These are phyloP conservation scores for Rhodotorula sp. DNA, from an alignment of 1,284 basidiomycete genomes.

Conservation along the genomic window DNA sequence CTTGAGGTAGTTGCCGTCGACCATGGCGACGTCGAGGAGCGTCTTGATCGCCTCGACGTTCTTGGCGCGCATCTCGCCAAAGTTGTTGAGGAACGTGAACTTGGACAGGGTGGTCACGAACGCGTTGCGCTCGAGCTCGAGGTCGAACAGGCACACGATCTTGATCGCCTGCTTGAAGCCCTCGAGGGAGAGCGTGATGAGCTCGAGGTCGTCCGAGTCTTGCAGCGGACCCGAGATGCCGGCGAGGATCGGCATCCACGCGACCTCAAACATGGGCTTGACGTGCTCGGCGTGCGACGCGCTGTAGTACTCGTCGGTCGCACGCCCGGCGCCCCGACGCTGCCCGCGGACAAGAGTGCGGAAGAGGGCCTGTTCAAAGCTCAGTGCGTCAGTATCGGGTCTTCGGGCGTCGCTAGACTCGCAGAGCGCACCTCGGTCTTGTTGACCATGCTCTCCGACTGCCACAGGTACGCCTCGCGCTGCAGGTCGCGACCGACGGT, in stretches of 20 bases:
- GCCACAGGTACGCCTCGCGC: conserved; percentile 88
- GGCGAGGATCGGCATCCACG: conserved; percentile 95
- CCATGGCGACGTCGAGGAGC: conserved; percentile 85
- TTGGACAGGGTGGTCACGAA: conserved; percentile 97
- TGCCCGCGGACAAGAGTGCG: conserved; percentile 85
- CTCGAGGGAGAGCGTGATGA: conserved; percentile 87
- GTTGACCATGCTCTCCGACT: conserved; percentile 90
- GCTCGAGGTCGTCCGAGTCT: conserved; percentile 72
- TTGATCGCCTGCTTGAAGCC: conserved; percentile 91
- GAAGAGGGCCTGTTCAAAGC: conserved; percentile 70
- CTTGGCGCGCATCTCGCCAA: conserved; percentile 97
- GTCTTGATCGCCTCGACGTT: conserved; percentile 98
- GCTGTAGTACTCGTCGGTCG: conserved; percentile 83
- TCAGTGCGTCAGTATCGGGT: background rate
- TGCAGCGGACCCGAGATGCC: conserved; percentile 89
- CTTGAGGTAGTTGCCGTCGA: conserved; percentile 90
- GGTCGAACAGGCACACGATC: conserved; percentile 90
- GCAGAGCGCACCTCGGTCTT: conserved; percentile 75
- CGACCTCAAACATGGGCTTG: conserved; percentile 95
- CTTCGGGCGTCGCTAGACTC: background rate
- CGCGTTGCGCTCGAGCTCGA: conserved; percentile 91
- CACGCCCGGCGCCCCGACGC: conserved; percentile 60
- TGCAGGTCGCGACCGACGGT: conserved; percentile 89
- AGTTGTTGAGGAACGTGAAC: conserved; percentile 93
- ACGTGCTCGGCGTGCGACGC: conserved; percentile 94